Percentiles rank a stretch among this genome's conserved stretches.
These are phyloP conservation scores for Naegleria gruberi DNA, from an alignment of 208 protist species.

Conservation along the genomic window DNA sequence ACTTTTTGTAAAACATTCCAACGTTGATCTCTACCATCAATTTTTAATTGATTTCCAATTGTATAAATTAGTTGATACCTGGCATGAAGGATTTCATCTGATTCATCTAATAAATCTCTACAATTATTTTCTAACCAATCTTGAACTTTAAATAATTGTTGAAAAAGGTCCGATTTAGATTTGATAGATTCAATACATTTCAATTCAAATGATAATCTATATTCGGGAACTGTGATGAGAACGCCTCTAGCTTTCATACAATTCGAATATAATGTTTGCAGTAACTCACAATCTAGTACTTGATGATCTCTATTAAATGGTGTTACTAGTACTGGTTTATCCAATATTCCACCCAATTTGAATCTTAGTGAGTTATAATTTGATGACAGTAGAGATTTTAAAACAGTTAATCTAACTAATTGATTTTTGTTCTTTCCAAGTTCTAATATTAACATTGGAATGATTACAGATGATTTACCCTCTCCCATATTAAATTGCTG, in stretches of 20 bases:
- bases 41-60: neutral
- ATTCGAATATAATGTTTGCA: neutral
- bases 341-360: neutral
- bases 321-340: neutral
- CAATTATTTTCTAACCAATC: neutral
- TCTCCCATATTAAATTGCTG: conserved; percentile 18
- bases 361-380: neutral
- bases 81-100: neutral
- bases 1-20: neutral
- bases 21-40: neutral
- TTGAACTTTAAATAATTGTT: neutral
- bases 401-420: neutral
- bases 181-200: neutral
- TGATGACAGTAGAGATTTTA: neutral
- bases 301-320: neutral
- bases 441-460: neutral
- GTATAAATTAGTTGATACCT: neutral
- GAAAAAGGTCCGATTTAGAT: neutral
- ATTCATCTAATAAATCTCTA: neutral
- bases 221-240: neutral
- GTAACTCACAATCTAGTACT: no score
- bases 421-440: neutral
- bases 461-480: conserved; percentile 10
- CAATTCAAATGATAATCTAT: neutral
- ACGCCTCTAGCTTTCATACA: neutral